Conservation (phyloP, 805 yeast species). For the Starmerella lactis-condensi region DNA sequence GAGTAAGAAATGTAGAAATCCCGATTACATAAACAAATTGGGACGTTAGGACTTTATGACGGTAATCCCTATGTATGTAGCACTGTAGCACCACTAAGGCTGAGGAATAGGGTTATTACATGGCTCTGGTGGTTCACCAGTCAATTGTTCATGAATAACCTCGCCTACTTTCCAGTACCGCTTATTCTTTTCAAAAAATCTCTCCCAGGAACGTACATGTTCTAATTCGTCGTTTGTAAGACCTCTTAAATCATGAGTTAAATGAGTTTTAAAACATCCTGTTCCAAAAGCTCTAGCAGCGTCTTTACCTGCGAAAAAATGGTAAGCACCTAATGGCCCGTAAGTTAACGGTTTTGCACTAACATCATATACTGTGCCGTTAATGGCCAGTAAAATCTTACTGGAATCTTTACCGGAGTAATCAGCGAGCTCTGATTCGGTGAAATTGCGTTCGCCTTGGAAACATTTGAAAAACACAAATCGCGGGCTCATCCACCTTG, state of each 20-base stretch:
- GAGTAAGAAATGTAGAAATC: background rate
- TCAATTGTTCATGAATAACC: conserved; percentile 29
- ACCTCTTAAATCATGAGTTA: conserved; percentile 50
- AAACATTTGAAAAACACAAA: too few relatives aligned
- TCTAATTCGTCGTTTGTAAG: conserved; percentile 28
- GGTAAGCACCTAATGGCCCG: conserved; percentile 41
- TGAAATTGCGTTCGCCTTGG: too few relatives aligned
- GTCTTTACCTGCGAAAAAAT: conserved; percentile 43
- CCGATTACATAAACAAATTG: background rate
- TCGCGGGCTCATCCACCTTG: conserved; percentile 33
- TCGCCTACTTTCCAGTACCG: conserved; percentile 47
- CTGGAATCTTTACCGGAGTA: conserved; percentile 33
- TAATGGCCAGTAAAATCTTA: conserved; percentile 35
- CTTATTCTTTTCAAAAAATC: conserved; percentile 28
- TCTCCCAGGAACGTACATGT: conserved; percentile 35
- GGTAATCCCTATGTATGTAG: too few relatives aligned
- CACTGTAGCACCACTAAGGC: too few relatives aligned
- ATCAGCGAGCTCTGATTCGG: conserved; percentile 30
- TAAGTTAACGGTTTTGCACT: conserved; percentile 32
- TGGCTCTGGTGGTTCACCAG: conserved; percentile 34
- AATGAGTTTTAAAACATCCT: conserved; percentile 47
- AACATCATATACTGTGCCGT: conserved; percentile 51
- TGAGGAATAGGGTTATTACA: too few relatives aligned
- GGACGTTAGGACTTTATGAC: background rate
- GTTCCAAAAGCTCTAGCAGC: conserved; percentile 52